These are phyloP conservation scores for Citrus hindsii DNA, from an alignment of 345 rosid genomes.

Conservation along the genomic window DNA sequence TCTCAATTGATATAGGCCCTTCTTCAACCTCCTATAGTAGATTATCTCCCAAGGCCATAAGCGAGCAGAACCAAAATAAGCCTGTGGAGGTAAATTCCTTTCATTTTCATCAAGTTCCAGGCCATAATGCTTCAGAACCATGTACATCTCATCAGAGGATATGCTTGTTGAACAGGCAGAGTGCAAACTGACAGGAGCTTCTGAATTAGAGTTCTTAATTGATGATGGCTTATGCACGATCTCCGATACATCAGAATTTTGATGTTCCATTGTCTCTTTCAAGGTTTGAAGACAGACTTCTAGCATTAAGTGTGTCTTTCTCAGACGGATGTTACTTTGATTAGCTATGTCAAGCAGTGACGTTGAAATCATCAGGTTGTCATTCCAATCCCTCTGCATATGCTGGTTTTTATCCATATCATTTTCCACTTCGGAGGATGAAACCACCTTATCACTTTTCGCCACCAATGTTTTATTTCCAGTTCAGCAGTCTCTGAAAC, in stretches of 20 bases:
- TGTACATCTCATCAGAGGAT: conserved; percentile 32
- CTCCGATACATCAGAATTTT: conserved; percentile 20
- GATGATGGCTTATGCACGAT: conserved; percentile 6
- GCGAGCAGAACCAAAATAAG: conserved; percentile 44
- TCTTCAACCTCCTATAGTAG: conserved; percentile 46
- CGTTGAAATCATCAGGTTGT: conserved; percentile 5
- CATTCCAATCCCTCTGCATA: conserved; percentile 9
- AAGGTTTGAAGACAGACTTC: conserved; percentile 8
- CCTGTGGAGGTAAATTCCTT: conserved; percentile 25
- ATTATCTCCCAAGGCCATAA: conserved; percentile 51
- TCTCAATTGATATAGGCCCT: conserved; percentile 41
- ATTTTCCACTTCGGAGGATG: conserved; percentile 15
- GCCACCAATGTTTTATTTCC: conserved; percentile 4
- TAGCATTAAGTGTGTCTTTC: conserved; percentile 10
- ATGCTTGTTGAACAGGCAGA: conserved; percentile 18
- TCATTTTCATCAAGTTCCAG: conserved; percentile 26
- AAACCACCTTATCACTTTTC: conserved; percentile 1
- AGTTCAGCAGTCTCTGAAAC: conserved; percentile 18
- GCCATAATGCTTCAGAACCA: conserved; percentile 42
- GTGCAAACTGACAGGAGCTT: conserved; percentile 11
- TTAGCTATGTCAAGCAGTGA: conserved; percentile 13
- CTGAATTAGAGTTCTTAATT: conserved; percentile 15
- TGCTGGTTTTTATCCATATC: conserved; percentile 17
- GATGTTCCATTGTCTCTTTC: conserved; percentile 12
- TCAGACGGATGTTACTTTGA: conserved; percentile 13